phyloP scores from a whole-genome alignment of 192 early-diverging fungal genomes.

The Entomortierella lignicola region DNA sequence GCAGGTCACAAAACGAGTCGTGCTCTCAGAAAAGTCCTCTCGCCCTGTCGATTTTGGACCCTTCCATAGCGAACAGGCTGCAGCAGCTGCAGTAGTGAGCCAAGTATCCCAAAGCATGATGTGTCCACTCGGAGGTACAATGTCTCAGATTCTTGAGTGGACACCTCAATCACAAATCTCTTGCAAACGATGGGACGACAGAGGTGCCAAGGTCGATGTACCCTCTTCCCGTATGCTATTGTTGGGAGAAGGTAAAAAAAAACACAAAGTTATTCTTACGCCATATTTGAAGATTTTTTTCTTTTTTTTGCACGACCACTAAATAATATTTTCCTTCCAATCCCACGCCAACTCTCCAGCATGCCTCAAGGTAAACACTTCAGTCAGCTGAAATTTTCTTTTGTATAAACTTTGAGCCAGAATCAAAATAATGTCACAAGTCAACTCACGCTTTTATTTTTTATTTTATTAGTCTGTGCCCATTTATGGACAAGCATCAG shows the following conservation, averaged over 20 bases:
- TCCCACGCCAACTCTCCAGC: conserved; percentile 1
- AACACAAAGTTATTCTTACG: too few relatives aligned
- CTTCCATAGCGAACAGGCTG: conserved; percentile 18
- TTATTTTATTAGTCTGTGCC: conserved; percentile 18
- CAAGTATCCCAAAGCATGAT: conserved; percentile 43
- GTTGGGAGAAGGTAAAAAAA: conserved; percentile 40
- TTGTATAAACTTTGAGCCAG: neutral
- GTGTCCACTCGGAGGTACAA: conserved; percentile 43
- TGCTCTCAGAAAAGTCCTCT: conserved; percentile 33
- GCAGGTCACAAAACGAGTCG: conserved; percentile 36
- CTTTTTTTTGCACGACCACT: neutral
- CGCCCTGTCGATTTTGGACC: conserved; percentile 11
- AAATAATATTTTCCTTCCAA: neutral
- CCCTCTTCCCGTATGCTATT: conserved; percentile 21
- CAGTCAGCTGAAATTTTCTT: neutral
- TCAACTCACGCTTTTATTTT: too few relatives aligned
- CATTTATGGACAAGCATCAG: conserved; percentile 28
- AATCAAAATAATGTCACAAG: too few relatives aligned
- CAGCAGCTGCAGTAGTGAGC: neutral
- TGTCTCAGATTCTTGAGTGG: conserved; percentile 30
- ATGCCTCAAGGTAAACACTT: conserved; percentile 35
- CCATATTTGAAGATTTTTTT: too few relatives aligned
- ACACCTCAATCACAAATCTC: conserved; percentile 32
- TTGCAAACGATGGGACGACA: conserved; percentile 36
- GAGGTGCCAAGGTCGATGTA: neutral